Conservation (phyloP, 305 asterid genomes). For the Rubia peregrina region DNA sequence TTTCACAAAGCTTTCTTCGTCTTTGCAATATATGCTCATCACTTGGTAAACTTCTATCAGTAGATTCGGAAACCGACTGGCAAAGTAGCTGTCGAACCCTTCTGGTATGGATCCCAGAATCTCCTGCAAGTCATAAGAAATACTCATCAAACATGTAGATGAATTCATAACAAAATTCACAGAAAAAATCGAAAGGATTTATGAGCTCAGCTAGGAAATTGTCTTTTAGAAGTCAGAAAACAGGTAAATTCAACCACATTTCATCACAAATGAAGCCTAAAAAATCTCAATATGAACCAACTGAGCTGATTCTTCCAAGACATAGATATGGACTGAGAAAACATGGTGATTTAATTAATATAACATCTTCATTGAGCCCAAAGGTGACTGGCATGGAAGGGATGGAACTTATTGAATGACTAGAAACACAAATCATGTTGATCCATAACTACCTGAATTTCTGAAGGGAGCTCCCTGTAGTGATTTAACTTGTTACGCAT, state of each 20-base stretch:
- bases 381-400: not conserved
- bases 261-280: not conserved
- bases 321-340: no score
- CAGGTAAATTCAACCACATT: not conserved
- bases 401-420: not conserved
- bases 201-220: not conserved
- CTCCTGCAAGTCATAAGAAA: conserved; percentile 39
- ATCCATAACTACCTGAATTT: conserved; percentile 57
- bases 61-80: conserved; percentile 65
- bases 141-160: not conserved
- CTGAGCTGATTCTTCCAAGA: not conserved
- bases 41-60: conserved; percentile 77
- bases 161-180: not conserved
- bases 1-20: conserved; percentile 57
- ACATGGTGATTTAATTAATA: not conserved
- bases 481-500: conserved; percentile 90
- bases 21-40: conserved; percentile 41
- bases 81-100: conserved; percentile 74
- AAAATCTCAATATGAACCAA: not conserved
- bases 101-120: conserved; percentile 70
- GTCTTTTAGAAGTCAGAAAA: not conserved
- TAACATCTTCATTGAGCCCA: no score
- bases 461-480: conserved; percentile 78
- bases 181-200: not conserved
- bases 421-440: not conserved